A percentile compares a stretch with the other conserved stretches of the same genome.
These are phyloP conservation scores for Naematelia encephala DNA, from an alignment of 768 basidiomycete species.

Conservation along the genomic window DNA sequence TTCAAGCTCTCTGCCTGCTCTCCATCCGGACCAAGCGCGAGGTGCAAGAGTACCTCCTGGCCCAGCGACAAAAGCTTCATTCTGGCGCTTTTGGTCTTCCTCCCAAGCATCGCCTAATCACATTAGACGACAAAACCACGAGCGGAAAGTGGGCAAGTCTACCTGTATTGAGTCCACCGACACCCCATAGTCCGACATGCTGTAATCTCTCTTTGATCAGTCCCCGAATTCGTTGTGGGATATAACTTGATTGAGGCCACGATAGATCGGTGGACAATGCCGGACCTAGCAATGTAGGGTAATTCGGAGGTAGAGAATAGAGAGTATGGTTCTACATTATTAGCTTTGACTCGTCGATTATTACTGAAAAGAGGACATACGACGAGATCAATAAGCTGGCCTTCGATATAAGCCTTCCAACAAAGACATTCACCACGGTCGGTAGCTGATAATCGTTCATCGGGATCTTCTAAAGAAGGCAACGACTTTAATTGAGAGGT, in stretches of 20 bases:
- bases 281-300: conserved; percentile 20
- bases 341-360: not conserved
- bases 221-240: conserved; percentile 32
- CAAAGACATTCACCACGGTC: conserved; percentile 22
- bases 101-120: conserved; percentile 26
- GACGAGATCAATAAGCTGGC: conserved; percentile 33
- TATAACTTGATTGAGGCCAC: conserved; percentile 28
- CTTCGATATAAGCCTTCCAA: conserved; percentile 42
- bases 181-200: conserved; percentile 41
- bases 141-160: conserved; percentile 1
- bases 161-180: conserved; percentile 36
- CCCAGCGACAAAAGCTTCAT: conserved; percentile 27
- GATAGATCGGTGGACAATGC: conserved; percentile 13
- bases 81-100: conserved; percentile 23
- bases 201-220: conserved; percentile 28
- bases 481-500: conserved; percentile 21
- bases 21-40: conserved; percentile 39
- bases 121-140: not conserved
- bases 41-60: conserved; percentile 40
- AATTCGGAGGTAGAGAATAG: conserved; percentile 39
- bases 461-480: conserved; percentile 23
- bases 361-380: conserved; percentile 17
- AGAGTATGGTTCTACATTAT: conserved; percentile 31
- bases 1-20: conserved; percentile 28
- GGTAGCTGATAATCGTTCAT: conserved; percentile 13